Conservation (phyloP, 73 alveolate genomes). For the Tetrahymena malaccensis region DNA sequence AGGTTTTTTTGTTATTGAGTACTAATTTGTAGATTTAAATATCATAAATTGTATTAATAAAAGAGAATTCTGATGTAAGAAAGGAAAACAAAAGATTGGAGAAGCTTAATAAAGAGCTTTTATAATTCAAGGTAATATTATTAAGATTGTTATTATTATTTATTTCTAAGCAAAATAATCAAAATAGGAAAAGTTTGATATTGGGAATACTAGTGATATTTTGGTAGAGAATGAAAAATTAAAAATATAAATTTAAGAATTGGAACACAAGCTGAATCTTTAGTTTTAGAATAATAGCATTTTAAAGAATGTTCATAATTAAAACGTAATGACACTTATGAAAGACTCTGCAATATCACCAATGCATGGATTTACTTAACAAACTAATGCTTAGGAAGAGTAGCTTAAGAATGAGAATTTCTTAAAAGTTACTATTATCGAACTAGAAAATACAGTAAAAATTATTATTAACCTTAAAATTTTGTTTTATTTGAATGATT, state of each 20-base stretch:
- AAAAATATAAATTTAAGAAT: not conserved
- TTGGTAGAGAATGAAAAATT: not conserved
- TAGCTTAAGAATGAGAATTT: not conserved
- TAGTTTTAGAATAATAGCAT: not conserved
- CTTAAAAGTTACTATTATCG: not conserved
- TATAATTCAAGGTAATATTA: not conserved
- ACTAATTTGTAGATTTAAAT: not conserved
- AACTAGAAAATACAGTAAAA: not conserved
- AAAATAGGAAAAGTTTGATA: not conserved
- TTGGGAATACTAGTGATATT: not conserved
- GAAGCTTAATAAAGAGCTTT: not conserved
- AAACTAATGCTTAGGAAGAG: not conserved
- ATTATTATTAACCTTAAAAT: not conserved
- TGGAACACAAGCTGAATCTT: not conserved
- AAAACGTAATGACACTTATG: not conserved
- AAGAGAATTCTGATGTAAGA: not conserved
- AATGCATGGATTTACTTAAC: not conserved
- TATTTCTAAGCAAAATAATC: not conserved
- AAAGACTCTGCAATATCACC: not conserved
- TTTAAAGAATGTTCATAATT: not conserved
- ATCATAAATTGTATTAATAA: not conserved
- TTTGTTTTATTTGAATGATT: not conserved
- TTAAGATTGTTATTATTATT: not conserved
- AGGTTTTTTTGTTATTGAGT: not conserved
- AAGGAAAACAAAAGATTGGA: not conserved